Evolutionary conservation across 2,329 filamentous ascomycete genomes (phyloP), one percentile per base, ranked within the genome.

Genomic region (Furcasterigmium furcatum): DNA sequence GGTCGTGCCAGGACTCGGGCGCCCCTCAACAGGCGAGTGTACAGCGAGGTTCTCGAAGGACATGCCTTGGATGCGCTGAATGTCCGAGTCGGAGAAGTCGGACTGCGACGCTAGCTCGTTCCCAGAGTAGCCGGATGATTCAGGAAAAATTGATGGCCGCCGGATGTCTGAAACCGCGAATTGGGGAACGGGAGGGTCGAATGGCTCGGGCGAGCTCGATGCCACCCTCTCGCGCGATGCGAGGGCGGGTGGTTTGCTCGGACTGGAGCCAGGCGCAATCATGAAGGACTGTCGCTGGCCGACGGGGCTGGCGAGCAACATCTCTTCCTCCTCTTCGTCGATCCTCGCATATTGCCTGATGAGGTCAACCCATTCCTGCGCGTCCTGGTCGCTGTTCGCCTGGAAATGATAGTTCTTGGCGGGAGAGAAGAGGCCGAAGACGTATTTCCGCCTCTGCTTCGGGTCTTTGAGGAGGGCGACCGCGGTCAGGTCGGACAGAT

Each of bases 351-450:
- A 85, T 46, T 74, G 73, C 40, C 91, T 80, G 57, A 97, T 91
- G 43, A 87, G 68, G 21, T 88, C 77, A 16, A 96, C 88, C 94
- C 94, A 99, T 59, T 88, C 84, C 50, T 88, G 80, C 6, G 89
- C 88, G 51, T 96, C 91, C 47, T 81, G 73, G 42, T 83, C 79
- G 4, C 79, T 85, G 25, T 74, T 63, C 1, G 89, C 91, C 64
- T 95, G 87, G 48, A 99, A 83, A 59, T 96, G 91, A 67, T 87
- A 96, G 68, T 96, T 97, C 54, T 87, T 85, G 14, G 91, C 87
- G 0, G 91, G 88, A 0, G 91, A 92, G 67, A 96, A 99, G 38
- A 97, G 78, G 18, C 88, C 94, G 62, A 99, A 97, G 49, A 96
- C 82, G 62, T 96, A 84, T 43, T 89, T 80, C 47, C 88, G 85